Evolutionary conservation across 371 early-diverging fungal genomes (phyloP), one percentile per base, ranked within the genome.

Genomic region (Mucor circinelloides): DNA sequence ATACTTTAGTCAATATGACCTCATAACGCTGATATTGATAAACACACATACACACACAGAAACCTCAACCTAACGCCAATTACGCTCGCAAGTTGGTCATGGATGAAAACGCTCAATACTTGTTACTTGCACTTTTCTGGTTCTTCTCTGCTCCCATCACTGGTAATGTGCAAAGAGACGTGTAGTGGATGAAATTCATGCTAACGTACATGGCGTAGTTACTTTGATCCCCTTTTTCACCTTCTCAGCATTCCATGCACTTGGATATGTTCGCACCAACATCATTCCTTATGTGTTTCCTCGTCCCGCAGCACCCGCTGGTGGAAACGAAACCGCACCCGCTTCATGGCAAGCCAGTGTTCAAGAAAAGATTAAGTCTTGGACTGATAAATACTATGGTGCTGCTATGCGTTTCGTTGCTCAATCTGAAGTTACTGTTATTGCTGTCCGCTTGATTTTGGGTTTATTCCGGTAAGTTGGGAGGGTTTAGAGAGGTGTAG

Each of bases 41-140:
- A 21, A 48, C 34, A 34, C 34, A 34, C 34, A 9, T 13, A 0
- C 36, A 55, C 25, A 57, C 36, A 25, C 68, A 90, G 87, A 79
- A 75, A 28, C 92, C 92, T 31, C 85, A 90, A 71, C 36, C 88
- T 46, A 90, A 82, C 68, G 72, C 77, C 34, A 83, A 70, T 58
- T 93, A 89, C 80, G 71, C 87, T 57, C 90, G 91, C 64, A 83
- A 87, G 54, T 68, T 95, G 52, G 74, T 93, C 27, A 84, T 87
- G 69, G 95, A 96, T 73, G 97, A 96, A 76, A 95, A 95, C 76
- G 86, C 91, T 19, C 94, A 94, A 76, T 96, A 96, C 67, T 73
- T 94, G 19, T 62, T 94, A 44, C 84, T 95, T 70, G 93, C 95
- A 5, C 62, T 93, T 57, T 86, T 89, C 69, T 96, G 95, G 95